Evolutionary conservation across 225 moss, liverwort and hornwort species (phyloP), one percentile per base, ranked within the genome.

Genomic region (Marchantia paleacea): DNA sequence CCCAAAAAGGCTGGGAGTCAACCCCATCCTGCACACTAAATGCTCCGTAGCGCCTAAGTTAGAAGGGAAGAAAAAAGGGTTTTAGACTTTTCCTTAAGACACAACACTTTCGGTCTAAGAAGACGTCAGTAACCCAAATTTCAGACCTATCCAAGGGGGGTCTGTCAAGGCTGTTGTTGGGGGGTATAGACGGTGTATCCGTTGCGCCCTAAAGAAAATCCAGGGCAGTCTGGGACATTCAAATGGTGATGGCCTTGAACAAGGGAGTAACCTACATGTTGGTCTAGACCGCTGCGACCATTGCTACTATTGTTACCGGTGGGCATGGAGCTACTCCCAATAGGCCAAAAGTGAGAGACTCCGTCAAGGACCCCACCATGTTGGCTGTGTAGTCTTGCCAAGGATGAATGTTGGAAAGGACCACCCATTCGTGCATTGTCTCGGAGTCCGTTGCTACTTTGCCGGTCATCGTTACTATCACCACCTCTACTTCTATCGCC

Each of bases 111-210:
- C 67, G 66, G 51, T 80, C 53, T 63, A 52, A 69, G 80, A 80
- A 55, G 64, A 81, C 25, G 51, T 73, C 51, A 52, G 74, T 78
- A 70, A 48, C 81, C 55, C 83, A 75, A 29, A 80, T 73, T 78
- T 69, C 79, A n/a, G 7, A 79, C 67, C 63, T 76, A 78, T 68
- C 58, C 11, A 18, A 20, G 22, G 31, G 31, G 61, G 53, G 52
- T 72, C 72, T 80, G 61, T 89, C 82, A 97, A 77, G 94, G 99
- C 86, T 95, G 95, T 86, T 96, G 96, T 73, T 91, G 86, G 76
- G 94, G 95, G 70, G 93, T 91, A 81, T 97, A 93, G 8, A 93
- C 92, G 22, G 90, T 86, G 87, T 95, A 99, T 24, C 99, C 94
- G 80, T 92, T 99, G 75, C 93, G 95, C 82, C 92, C 94, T 86